These are phyloP conservation scores for Agarophyton chilense DNA, from an alignment of 23 red algal species.

Conservation along the genomic window DNA sequence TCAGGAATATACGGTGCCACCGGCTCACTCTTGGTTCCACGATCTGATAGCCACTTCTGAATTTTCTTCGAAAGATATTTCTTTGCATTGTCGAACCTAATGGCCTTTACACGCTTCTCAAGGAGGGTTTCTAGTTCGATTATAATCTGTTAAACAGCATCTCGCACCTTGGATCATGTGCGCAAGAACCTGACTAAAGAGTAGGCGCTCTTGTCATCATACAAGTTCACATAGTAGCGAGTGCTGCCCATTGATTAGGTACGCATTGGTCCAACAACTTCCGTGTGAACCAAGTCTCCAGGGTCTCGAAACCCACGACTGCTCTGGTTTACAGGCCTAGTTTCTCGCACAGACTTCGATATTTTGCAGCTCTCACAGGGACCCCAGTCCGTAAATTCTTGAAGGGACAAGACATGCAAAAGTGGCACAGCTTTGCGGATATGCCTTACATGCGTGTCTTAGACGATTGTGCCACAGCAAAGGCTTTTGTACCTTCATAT, in stretches of 20 bases:
- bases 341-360: not conserved
- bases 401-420: conserved; percentile 2
- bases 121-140: not conserved
- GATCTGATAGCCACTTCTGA: not conserved
- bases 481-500: not conserved
- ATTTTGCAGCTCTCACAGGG: conserved; percentile 3
- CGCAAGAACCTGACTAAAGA: not conserved
- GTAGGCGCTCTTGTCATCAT: too few species aligned
- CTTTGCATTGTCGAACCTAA: conserved; percentile 23
- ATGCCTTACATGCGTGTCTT: not conserved
- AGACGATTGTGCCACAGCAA: not conserved
- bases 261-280: not conserved
- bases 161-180: not conserved
- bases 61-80: not conserved
- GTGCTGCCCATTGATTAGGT: not conserved
- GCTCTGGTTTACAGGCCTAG: not conserved
- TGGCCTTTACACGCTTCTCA: not conserved
- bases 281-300: not conserved
- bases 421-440: not conserved
- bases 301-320: not conserved
- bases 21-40: not conserved
- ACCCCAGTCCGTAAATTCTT: not conserved
- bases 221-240: conserved; percentile 14
- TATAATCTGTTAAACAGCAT: conserved; percentile 30
- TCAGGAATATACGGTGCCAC: conserved; percentile 7